Conservation (phyloP, 129 eudicot genomes). For the Rutidosis leptorrhynchoides region DNA sequence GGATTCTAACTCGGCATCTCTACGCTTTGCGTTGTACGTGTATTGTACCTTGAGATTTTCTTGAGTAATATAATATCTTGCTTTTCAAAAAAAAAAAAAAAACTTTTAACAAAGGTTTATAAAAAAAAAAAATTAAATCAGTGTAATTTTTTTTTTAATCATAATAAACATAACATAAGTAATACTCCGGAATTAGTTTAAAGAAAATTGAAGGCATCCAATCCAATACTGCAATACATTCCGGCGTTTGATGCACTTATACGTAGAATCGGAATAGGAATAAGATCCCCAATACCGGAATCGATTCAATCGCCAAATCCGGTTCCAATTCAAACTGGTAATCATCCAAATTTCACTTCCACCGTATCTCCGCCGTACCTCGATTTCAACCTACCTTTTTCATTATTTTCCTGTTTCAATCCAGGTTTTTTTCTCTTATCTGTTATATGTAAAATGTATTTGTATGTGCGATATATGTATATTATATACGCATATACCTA, state of each 20-base stretch:
- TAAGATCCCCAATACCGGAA: constrained; percentile 26
- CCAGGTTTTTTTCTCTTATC: constrained; percentile 1
- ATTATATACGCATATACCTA: neutral
- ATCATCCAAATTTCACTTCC: constrained; percentile 18
- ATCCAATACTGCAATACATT: constrained; percentile 13
- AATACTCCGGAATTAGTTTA: too few species aligned
- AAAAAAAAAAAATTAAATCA: too few species aligned
- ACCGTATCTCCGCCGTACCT: constrained; percentile 24
- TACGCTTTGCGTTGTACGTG: too few species aligned
- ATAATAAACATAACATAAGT: too few species aligned
- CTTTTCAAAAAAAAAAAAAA: too few species aligned
- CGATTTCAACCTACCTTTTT: constrained; percentile 22
- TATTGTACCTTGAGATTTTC: too few species aligned
- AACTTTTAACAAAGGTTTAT: too few species aligned
- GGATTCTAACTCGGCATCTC: too few species aligned
- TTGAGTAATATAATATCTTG: too few species aligned
- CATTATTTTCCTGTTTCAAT: constrained; percentile 13
- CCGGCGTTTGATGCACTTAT: constrained; percentile 14
- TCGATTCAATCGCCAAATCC: constrained; percentile 35
- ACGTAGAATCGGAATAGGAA: constrained; percentile 19
- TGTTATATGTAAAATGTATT: too few species aligned
- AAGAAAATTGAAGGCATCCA: neutral
- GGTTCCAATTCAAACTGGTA: constrained; percentile 18
- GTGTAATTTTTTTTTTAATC: too few species aligned
- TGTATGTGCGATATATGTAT: too few species aligned